Base-by-base conservation (phyloP, 164 flowering plant species). In the Piper longum region DNA sequence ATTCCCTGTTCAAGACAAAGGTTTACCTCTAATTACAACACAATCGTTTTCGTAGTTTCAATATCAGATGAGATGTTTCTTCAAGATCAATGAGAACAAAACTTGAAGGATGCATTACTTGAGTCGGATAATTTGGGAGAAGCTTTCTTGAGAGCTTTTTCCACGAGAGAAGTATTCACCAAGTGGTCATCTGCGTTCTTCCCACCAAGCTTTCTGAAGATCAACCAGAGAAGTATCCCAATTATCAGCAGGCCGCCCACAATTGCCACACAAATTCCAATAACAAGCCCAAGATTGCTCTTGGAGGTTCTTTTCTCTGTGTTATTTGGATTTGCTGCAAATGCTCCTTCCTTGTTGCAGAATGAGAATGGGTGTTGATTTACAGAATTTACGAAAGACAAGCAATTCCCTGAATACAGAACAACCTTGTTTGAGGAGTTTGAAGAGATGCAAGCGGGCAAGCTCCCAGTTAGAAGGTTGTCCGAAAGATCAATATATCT, bases 301-400 rank as follows among this genome's bases (percentile, higher is more conserved):
- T 72, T 75, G 3, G 84, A 62, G n/a, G 69, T 52, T 19, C 39
- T 70, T 41, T 67, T 59, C 66, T 74, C 57, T 8, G n/a, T 41
- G 7, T 83, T 79, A 64, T 92, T 92, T 73, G 76, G 72, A 41
- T 85, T 43, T 57, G 67, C 96, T 55, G 95, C 96, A 65, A 89
- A 63, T 62, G 98, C 96, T 9, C 52, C 52, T 62, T 78, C 81
- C 18, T 77, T 75, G 9, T 78, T 74, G 67, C 98, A 89, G 67
- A 67, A 82, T 5, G 85, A 67, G 61, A 39, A 41, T 0, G 84
- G 73, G 39, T 79, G 82, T 69, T 91, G 98, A 66, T 69, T 62
- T n/a, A 62, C 81, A 11, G 75, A 54, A 56, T 67, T 72, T 9
- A 77, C 79, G 59, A 57, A 57, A 0, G 80, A 69, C 66, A 91